A percentile compares a stretch with the other conserved stretches of the same genome.
These are phyloP conservation scores for Trypethelium eluteriae DNA, from an alignment of 495 filamentous ascomycete genomes.

Conservation along the genomic window DNA sequence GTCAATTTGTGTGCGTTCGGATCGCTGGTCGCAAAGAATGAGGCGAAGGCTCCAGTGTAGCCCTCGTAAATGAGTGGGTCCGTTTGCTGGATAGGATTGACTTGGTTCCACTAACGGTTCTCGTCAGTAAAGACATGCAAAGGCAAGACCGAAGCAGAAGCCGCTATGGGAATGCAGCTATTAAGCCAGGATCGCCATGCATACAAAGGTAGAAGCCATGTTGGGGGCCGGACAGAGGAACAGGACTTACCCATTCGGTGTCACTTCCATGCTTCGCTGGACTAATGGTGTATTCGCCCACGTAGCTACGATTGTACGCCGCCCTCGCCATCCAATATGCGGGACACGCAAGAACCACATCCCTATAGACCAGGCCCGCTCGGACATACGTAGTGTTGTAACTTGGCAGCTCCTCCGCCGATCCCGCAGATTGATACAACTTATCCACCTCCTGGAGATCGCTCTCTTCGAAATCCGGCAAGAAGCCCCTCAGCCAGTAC, in stretches of 20 bases:
- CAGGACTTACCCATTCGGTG: constrained; percentile 45
- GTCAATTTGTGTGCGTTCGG: constrained; percentile 54
- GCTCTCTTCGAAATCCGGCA: constrained; percentile 40
- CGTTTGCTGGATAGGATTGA: constrained; percentile 48
- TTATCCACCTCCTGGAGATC: constrained; percentile 37
- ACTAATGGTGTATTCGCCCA: constrained; percentile 52
- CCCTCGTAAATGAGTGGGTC: constrained; percentile 50
- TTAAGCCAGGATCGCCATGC: neutral
- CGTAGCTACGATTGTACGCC: constrained; percentile 40
- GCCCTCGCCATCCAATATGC: constrained; percentile 49
- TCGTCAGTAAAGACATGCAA: constrained; percentile 9
- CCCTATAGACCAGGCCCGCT: constrained; percentile 51
- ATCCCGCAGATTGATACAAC: constrained; percentile 42
- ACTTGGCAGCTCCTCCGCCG: constrained; percentile 37
- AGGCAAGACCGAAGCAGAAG: constrained; percentile 9
- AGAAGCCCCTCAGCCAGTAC: constrained; percentile 45
- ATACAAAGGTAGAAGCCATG: neutral
- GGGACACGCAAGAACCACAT: constrained; percentile 54
- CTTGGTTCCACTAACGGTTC: constrained; percentile 44
- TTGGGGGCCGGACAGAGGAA: neutral
- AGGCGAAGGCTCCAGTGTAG: constrained; percentile 52
- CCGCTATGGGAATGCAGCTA: constrained; percentile 10
- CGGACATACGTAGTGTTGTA: constrained; percentile 44
- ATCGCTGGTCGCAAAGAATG: constrained; percentile 52
- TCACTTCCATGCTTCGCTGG: constrained; percentile 55